phyloP scores from a whole-genome alignment of 2,329 filamentous ascomycete species.

The Verticillium tricorpus region DNA sequence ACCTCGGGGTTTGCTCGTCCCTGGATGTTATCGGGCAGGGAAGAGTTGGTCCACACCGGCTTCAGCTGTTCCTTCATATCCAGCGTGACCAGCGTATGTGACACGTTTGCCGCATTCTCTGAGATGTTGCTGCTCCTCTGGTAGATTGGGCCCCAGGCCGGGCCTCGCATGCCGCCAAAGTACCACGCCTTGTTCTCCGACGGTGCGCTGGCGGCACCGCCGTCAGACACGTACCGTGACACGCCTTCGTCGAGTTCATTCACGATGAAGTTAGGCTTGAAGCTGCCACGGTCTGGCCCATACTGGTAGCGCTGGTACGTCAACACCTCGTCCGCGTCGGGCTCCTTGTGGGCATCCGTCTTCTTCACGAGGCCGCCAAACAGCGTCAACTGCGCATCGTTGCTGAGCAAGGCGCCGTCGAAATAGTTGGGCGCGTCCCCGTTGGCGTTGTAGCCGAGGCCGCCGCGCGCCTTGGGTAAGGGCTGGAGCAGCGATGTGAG shows the following conservation, averaged over 20 bases:
- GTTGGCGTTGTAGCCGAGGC: conserved; percentile 40
- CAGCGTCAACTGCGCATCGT: conserved; percentile 57
- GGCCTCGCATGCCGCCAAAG: conserved; percentile 58
- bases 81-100: conserved; percentile 55
- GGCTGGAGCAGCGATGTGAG: conserved; percentile 44
- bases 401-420: conserved; percentile 62
- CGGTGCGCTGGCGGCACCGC: conserved; percentile 58
- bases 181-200: conserved; percentile 71
- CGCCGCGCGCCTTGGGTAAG: conserved; percentile 42
- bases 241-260: conserved; percentile 37
- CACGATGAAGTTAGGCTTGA: conserved; percentile 40
- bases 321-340: conserved; percentile 37
- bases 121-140: conserved; percentile 25
- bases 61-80: conserved; percentile 49
- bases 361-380: conserved; percentile 53
- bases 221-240: conserved; percentile 60
- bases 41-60: conserved; percentile 53
- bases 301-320: conserved; percentile 51
- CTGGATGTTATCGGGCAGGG: conserved; percentile 42
- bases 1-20: conserved; percentile 60
- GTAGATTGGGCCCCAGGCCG: conserved; percentile 45
- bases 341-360: conserved; percentile 30
- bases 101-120: conserved; percentile 37
- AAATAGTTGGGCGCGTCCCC: conserved; percentile 51
- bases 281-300: conserved; percentile 22